Evolutionary conservation across 140 eudicot genomes (phyloP).

Genomic region (Anethum foeniculum): DNA sequence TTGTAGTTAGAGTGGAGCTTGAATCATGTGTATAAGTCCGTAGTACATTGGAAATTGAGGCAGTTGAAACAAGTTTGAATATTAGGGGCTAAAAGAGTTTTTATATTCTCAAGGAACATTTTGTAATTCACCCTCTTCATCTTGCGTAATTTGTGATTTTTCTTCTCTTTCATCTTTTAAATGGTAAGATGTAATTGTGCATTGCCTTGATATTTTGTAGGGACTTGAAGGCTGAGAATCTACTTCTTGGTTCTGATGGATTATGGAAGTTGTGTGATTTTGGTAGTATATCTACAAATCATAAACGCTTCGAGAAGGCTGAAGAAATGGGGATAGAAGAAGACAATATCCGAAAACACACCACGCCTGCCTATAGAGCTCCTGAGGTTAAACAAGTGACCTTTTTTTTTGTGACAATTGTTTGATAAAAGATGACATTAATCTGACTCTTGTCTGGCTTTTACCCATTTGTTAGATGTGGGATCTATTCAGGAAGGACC

Average conservation of each 20-base stretch:
- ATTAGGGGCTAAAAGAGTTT: not conserved
- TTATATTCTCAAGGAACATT: not conserved
- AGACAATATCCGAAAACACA: constrained; percentile 92
- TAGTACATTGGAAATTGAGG: not conserved
- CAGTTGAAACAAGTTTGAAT: not conserved
- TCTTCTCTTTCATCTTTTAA: not conserved
- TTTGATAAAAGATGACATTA: not conserved
- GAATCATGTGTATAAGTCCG: not conserved
- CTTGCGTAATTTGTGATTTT: not conserved
- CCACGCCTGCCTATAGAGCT: constrained; percentile 96
- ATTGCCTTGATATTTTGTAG: constrained; percentile 25
- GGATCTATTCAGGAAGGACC: constrained; percentile 80
- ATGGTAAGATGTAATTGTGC: not conserved
- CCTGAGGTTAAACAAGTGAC: constrained; percentile 66
- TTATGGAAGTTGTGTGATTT: constrained; percentile 97
- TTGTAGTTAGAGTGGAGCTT: not conserved
- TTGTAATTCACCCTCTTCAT: not conserved
- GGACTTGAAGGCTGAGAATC: constrained; percentile 95
- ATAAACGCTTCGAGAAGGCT: constrained; percentile 88
- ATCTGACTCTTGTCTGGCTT: constrained; percentile 22
- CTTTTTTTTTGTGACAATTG: not conserved
- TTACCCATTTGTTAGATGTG: constrained; percentile 68
- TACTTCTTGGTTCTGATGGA: constrained; percentile 85
- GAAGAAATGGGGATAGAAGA: constrained; percentile 99
- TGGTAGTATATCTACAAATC: constrained; percentile 94